Evolutionary conservation across 164 flowering plant species (phyloP).

Genomic region (Liquidambar formosana): DNA sequence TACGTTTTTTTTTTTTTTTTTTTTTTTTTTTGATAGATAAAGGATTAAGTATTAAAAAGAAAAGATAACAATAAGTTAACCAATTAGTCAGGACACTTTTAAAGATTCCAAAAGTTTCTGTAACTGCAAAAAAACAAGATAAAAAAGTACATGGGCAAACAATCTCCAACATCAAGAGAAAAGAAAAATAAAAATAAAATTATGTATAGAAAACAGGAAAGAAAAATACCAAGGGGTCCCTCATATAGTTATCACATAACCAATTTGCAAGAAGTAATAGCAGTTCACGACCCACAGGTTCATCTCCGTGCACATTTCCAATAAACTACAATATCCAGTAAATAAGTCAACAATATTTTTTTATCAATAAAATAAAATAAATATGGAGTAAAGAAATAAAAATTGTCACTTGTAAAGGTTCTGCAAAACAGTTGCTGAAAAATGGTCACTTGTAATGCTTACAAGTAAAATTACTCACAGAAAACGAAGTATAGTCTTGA

Average conservation of each 20-base stretch:
- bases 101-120: neutral
- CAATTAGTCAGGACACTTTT: no score
- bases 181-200: neutral
- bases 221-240: constrained; percentile 74
- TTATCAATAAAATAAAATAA: no score
- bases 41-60: no score
- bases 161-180: neutral
- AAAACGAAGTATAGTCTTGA: no score
- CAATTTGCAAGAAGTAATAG: constrained; percentile 81
- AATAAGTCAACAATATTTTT: constrained; percentile 10
- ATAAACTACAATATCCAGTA: constrained; percentile 56
- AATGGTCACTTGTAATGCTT: no score
- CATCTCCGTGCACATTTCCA: constrained; percentile 99
- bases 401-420: neutral
- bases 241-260: constrained; percentile 85
- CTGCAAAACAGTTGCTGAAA: neutral
- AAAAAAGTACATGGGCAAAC: constrained; percentile 6
- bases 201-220: constrained; percentile 10
- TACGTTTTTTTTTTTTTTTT: no score
- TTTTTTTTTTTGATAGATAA: no score
- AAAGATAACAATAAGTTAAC: no score
- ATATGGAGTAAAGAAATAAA: no score
- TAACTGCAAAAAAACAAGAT: neutral
- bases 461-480: no score
- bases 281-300: constrained; percentile 97